Base-by-base conservation (phyloP, 2,329 filamentous ascomycete genomes). In the Trichophyton benhamiae region DNA sequence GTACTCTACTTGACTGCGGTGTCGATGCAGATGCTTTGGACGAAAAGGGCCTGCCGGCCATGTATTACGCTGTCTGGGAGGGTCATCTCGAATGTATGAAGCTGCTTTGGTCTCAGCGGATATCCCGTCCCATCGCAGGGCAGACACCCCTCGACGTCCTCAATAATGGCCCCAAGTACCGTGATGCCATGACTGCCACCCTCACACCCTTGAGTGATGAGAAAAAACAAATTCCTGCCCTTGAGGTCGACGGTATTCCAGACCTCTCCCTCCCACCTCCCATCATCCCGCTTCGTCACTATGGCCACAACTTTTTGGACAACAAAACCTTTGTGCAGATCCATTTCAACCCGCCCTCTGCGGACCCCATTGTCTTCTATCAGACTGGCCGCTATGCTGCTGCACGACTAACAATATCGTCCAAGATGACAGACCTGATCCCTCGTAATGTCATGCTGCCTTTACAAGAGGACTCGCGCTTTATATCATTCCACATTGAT, bases 61-160 rank as follows among this genome's bases (percentile, higher is more conserved):
- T 97, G 86, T 99, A 99, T 74, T 99, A 99, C 74, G 94, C 94
- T 13, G 92, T 91, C 0, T 99, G 94, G 94, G 94, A 99, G 76
- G 94, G 94, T 0, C 89, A 97, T 71, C 77, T 97, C 60, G 87
- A 92, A 69, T 97, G 94, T 76, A 96, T 99, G 88, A 86, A 87
- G 69, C 80, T 96, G 6, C 82, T 99, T 36, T 78, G 78, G 72
- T 73, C 74, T n/a, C 71, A 71, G 58, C 68, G 70, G 2, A 63
- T 38, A 62, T 69, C 33, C 62, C 59, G 61, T 17, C 60, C 64
- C 2, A 64, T 61, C 3, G 44, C 68, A 7, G 44, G 69, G 11
- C 69, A 70, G 52, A 69, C 68, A 55, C 71, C 73, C 3, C 61
- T 73, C 20, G 71, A 72, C 60, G 65, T 72, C 30, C 65, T 76